Percentiles rank a stretch among this genome's conserved stretches.
Evolutionary conservation across 306 rosid species (phyloP).

Genomic region (Inga oerstediana): DNA sequence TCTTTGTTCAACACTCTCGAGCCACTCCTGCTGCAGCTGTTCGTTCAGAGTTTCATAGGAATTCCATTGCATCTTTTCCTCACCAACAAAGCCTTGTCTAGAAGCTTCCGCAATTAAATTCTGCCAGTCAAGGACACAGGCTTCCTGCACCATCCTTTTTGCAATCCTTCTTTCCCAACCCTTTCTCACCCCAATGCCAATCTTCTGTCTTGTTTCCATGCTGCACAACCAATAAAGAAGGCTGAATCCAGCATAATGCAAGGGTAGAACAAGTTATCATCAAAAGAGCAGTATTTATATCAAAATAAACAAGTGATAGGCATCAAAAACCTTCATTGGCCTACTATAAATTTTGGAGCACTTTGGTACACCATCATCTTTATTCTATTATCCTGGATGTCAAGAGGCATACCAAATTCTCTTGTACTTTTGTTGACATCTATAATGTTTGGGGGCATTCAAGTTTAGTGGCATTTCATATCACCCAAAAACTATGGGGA

Average conservation of each 20-base stretch:
- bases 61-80: slow-evolving; percentile 87
- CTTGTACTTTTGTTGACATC: neutral
- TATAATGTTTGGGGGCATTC: neutral
- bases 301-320: neutral
- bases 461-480: neutral
- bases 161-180: slow-evolving; percentile 73
- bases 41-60: slow-evolving; percentile 62
- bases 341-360: neutral
- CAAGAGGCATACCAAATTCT: neutral
- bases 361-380: neutral
- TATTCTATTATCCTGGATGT: neutral
- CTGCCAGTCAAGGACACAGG: slow-evolving; percentile 79
- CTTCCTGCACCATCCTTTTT: slow-evolving; percentile 64
- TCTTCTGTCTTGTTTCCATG: slow-evolving; percentile 71
- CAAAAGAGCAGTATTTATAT: slow-evolving; percentile 19
- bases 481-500: neutral
- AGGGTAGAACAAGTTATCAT: slow-evolving; percentile 16
- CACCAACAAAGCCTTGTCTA: slow-evolving; percentile 68
- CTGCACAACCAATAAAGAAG: slow-evolving; percentile 53
- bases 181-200: slow-evolving; percentile 71
- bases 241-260: slow-evolving; percentile 6
- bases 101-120: slow-evolving; percentile 85
- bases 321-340: slow-evolving; percentile 1
- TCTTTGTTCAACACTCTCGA: slow-evolving; percentile 63
- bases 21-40: slow-evolving; percentile 71